Evolutionary conservation across 108 stramenopile genomes (phyloP).

Genomic region (Nannochloropsis gaditana): DNA sequence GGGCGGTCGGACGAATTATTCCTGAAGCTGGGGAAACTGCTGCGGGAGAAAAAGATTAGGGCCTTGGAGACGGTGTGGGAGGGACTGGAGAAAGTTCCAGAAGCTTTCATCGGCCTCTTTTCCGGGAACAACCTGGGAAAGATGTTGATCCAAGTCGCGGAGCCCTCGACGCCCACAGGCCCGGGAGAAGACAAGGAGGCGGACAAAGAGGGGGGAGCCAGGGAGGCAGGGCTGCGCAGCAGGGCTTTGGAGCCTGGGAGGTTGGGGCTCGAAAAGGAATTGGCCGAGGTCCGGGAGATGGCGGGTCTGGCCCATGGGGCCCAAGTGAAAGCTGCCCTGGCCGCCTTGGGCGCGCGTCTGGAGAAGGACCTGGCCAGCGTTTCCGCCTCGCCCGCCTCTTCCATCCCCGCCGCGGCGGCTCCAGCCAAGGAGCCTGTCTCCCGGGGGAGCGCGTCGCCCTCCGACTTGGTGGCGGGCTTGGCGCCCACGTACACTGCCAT

Average conservation of each 20-base stretch:
- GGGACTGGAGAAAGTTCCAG: background rate
- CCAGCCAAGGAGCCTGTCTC: background rate
- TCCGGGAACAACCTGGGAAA: slow-evolving; percentile 18
- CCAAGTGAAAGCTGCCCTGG: background rate
- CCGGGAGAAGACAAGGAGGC: background rate
- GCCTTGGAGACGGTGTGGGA: background rate
- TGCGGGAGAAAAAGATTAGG: background rate
- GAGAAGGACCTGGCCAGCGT: background rate
- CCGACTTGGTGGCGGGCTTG: background rate
- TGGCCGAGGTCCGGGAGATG: background rate
- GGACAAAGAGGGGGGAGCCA: background rate
- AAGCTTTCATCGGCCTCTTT: background rate
- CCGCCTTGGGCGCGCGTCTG: background rate
- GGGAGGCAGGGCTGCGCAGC: background rate
- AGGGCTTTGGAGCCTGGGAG: background rate
- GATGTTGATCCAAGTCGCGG: slow-evolving; percentile 1
- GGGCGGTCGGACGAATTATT: background rate
- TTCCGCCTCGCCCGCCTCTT: background rate
- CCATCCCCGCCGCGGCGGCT: background rate
- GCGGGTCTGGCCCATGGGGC: background rate
- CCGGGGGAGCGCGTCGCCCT: background rate
- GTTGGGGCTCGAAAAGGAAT: background rate
- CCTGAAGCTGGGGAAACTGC: background rate
- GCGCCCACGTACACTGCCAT: slow-evolving; percentile 37
- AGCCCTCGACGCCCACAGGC: slow-evolving; percentile 4